Conservation (phyloP, 345 rosid genomes). For the Rhodomyrtus tomentosa region DNA sequence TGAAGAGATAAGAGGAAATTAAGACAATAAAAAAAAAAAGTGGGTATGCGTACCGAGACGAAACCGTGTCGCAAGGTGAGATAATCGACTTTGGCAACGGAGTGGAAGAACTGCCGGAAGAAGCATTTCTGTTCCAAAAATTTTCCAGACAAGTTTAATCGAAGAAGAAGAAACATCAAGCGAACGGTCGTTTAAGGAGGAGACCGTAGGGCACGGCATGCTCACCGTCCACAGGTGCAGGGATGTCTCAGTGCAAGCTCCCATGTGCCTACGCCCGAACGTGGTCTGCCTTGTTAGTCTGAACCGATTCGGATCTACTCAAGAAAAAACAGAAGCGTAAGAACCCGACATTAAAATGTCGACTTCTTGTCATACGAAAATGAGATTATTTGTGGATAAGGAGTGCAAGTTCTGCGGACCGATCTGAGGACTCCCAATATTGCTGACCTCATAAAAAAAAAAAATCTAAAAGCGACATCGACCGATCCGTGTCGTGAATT, state of each 20-base stretch:
- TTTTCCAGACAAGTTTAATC: not conserved
- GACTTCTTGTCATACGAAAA: not conserved
- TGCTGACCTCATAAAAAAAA: not conserved
- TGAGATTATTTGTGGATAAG: not conserved
- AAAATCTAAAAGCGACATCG: not conserved
- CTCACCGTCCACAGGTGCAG: slow-evolving; percentile 47
- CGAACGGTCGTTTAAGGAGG: not conserved
- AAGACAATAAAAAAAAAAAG: not conserved
- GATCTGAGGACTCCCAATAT: not conserved
- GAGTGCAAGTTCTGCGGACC: not conserved
- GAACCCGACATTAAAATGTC: not conserved
- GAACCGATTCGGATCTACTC: slow-evolving; percentile 49
- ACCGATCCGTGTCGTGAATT: not conserved
- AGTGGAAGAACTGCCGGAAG: slow-evolving; percentile 51
- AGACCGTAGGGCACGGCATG: not conserved
- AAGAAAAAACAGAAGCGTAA: not conserved
- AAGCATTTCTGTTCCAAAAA: slow-evolving; percentile 46
- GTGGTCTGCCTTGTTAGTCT: slow-evolving; percentile 58
- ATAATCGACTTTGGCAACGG: slow-evolving; percentile 70
- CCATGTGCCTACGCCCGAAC: slow-evolving; percentile 53
- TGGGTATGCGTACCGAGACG: slow-evolving; percentile 20
- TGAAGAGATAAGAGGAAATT: not conserved
- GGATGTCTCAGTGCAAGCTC: slow-evolving; percentile 23
- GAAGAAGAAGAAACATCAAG: not conserved
- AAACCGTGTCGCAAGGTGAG: slow-evolving; percentile 75